Conservation (phyloP, 345 rosid genomes). For the Acer yangbiense region DNA sequence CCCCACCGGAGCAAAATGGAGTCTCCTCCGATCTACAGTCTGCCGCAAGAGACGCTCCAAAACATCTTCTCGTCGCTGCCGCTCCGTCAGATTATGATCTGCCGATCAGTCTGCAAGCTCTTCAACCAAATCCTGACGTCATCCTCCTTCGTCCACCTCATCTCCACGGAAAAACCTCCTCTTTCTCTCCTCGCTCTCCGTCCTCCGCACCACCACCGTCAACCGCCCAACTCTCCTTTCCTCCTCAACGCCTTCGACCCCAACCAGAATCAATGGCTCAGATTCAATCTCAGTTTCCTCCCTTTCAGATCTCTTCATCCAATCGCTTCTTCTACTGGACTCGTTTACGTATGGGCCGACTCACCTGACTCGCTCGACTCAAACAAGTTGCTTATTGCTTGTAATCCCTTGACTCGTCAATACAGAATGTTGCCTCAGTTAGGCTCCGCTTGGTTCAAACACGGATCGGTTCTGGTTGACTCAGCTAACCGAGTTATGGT, state of each 20-base stretch:
- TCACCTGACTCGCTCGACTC: conserved; percentile 48
- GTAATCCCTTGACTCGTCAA: conserved; percentile 77
- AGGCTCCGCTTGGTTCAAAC: conserved; percentile 93
- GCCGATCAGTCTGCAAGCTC: conserved; percentile 69
- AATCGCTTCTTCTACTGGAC: conserved; percentile 69
- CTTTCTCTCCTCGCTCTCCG: conserved; percentile 78
- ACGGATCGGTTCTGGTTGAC: conserved; percentile 80
- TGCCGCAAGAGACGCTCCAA: conserved; percentile 71
- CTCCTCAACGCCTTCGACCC: conserved; percentile 73
- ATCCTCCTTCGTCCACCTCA: conserved; percentile 43
- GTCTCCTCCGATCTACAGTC: conserved; percentile 53
- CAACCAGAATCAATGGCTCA: conserved; percentile 56
- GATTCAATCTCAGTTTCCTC: conserved; percentile 66
- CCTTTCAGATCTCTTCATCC: conserved; percentile 76
- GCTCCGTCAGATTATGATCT: conserved; percentile 71
- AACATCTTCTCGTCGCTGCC: conserved; percentile 85
- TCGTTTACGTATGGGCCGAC: conserved; percentile 75
- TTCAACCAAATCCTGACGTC: conserved; percentile 55
- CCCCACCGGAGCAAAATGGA: conserved; percentile 31
- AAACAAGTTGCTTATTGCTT: conserved; percentile 65
- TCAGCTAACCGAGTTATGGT: conserved; percentile 74
- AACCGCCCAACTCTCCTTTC: conserved; percentile 21
- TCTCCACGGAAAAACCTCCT: conserved; percentile 45
- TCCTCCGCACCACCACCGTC: conserved; percentile 52
- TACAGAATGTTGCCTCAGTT: conserved; percentile 72